Evolutionary conservation across 306 rosid genomes (phyloP), one percentile per base, ranked within the genome.

Genomic region (Vigna angularis): DNA sequence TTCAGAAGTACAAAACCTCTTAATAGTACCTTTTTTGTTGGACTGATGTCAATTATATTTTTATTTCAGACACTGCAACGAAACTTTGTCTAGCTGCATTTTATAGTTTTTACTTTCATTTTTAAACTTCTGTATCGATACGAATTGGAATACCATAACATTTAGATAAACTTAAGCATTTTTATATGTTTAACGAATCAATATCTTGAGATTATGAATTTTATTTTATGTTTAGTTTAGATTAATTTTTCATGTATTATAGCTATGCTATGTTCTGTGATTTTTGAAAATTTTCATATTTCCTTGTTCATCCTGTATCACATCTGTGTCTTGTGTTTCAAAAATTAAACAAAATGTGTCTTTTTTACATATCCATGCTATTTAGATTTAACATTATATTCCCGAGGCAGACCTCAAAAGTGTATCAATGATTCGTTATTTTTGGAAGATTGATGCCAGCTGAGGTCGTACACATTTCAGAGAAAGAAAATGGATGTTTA

Each of bases 391-490:
- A 34, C 15, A 12, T 72, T 22, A 49, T 12, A 15, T 82, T 72
- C 5, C 56, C 61, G 50, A 28, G 50, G 53, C 28, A 16, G 74
- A 76, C 69, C 56, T 53, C 69, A 52, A 70, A 59, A 11, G 34
- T 11, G 45, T 17, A 61, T 40, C 64, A 55, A 24, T 70, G 81
- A 74, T 74, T 28, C 16, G 10, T 38, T 63, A 9, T 50, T 69
- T 62, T 61, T 13, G 61, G 67, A 75, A 42, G 53, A 58, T 17
- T 6, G 14, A 74, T 69, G 36, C 70, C 16, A 5, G 76, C 22
- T 45, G 57, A 42, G 15, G 81, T 74, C 24, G 17, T 59, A 68
- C 57, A 52, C 42, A 70, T 64, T 52, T 44, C 47, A 64, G 48
- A 62, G 71, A 30, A 40, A 63, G 13, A 17, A 47, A 55, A 66